A percentile compares a stretch with the other conserved stretches of the same genome.
Evolutionary conservation across 1,284 basidiomycete genomes (phyloP).

Genomic region (Naganishia albida): DNA sequence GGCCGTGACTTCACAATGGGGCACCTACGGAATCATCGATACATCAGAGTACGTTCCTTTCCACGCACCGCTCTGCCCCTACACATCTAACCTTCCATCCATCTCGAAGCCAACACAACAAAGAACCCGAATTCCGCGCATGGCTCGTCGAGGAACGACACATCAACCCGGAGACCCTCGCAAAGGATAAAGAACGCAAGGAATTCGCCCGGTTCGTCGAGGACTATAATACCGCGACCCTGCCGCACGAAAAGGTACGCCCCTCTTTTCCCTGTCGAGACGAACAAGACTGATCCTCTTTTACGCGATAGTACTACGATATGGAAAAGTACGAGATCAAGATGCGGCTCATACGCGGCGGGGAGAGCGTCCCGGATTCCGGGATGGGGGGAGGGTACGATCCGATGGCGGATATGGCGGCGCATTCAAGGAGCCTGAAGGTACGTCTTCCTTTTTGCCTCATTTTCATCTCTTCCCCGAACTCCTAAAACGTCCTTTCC

Average conservation of each 20-base stretch:
- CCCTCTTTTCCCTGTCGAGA: background rate
- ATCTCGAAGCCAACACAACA: slow-evolving; percentile 30
- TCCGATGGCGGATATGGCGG: slow-evolving; percentile 73
- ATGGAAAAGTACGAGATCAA: slow-evolving; percentile 75
- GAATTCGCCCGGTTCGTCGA: slow-evolving; percentile 73
- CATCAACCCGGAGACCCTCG: slow-evolving; percentile 79
- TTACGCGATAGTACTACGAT: slow-evolving; percentile 66
- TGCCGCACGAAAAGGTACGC: slow-evolving; percentile 76
- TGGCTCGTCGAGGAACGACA: slow-evolving; percentile 88
- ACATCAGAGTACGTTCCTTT: slow-evolving; percentile 69
- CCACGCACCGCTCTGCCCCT: too few relatives aligned
- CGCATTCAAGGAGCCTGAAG: slow-evolving; percentile 56
- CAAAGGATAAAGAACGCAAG: slow-evolving; percentile 79
- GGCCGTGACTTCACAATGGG: slow-evolving; percentile 71
- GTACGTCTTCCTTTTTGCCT: slow-evolving; percentile 31
- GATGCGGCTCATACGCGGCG: slow-evolving; percentile 76
- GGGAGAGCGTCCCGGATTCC: slow-evolving; percentile 70
- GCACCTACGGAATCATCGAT: slow-evolving; percentile 79
- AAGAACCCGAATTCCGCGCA: slow-evolving; percentile 68
- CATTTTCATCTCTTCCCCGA: background rate
- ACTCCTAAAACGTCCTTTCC: slow-evolving; percentile 38
- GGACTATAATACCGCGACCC: slow-evolving; percentile 89
- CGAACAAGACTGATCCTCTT: background rate
- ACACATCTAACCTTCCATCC: too few relatives aligned
- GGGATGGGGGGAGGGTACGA: slow-evolving; percentile 61